These are phyloP conservation scores for Boletus sp. DNA, from an alignment of 1,284 basidiomycete species.

Conservation along the genomic window DNA sequence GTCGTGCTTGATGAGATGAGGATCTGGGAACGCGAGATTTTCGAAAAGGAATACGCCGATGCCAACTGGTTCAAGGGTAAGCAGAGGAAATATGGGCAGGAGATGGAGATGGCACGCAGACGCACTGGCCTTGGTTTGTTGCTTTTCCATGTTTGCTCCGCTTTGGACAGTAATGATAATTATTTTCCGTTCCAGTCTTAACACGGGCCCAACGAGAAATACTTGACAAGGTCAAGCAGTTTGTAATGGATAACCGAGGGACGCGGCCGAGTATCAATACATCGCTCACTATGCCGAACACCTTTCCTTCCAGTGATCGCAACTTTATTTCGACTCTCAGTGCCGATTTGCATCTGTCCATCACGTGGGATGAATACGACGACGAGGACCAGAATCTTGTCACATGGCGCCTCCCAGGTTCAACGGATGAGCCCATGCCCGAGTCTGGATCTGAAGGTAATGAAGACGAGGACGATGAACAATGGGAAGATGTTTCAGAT, in stretches of 20 bases:
- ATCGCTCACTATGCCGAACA: slow-evolving; percentile 66
- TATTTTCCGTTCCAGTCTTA: slow-evolving; percentile 46
- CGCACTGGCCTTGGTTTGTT: slow-evolving; percentile 49
- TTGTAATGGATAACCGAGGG: slow-evolving; percentile 58
- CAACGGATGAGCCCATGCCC: slow-evolving; percentile 40
- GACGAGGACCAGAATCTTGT: slow-evolving; percentile 76
- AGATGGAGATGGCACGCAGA: slow-evolving; percentile 50
- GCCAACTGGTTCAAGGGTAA: slow-evolving; percentile 89
- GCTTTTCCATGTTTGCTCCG: neutral
- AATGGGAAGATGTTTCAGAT: slow-evolving; percentile 48
- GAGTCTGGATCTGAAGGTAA: slow-evolving; percentile 25
- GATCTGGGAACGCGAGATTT: slow-evolving; percentile 83
- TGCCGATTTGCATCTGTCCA: slow-evolving; percentile 66
- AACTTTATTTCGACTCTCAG: slow-evolving; percentile 74
- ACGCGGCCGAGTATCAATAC: slow-evolving; percentile 35
- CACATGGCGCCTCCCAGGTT: slow-evolving; percentile 57
- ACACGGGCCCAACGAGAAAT: slow-evolving; percentile 71
- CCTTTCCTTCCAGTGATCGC: slow-evolving; percentile 73
- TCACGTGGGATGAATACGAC: slow-evolving; percentile 89
- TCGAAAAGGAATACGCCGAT: slow-evolving; percentile 88
- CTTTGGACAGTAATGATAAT: slow-evolving; percentile 1
- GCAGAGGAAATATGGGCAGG: slow-evolving; percentile 67
- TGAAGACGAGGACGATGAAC: slow-evolving; percentile 32
- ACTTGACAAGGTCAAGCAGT: slow-evolving; percentile 71
- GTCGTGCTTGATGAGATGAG: slow-evolving; percentile 86